These are phyloP conservation scores for Tetraselmis chui DNA, from an alignment of 139 green algal species.

Conservation along the genomic window DNA sequence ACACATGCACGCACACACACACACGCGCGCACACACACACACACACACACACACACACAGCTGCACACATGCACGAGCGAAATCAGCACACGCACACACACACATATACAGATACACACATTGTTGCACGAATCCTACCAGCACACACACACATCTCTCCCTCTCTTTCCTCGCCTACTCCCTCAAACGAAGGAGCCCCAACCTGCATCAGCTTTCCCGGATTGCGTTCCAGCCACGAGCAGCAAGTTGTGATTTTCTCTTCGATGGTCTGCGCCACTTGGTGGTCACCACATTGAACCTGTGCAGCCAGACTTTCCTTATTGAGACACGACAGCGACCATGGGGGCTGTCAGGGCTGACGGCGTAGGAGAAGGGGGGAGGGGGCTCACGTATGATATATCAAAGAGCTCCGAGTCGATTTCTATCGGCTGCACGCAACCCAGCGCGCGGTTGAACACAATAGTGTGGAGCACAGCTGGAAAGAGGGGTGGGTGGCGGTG, in stretches of 20 bases:
- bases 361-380: background rate
- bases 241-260: conserved; percentile 40
- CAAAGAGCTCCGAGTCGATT: conserved; percentile 83
- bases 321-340: no score
- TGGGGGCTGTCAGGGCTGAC: background rate
- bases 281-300: conserved; percentile 71
- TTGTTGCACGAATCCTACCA: no score
- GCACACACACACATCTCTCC: no score
- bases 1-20: no score
- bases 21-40: no score
- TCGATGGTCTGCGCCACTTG: conserved; percentile 59
- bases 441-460: conserved; percentile 86
- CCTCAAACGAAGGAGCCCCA: background rate
- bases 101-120: no score
- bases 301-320: conserved; percentile 3
- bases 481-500: background rate
- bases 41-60: no score
- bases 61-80: no score
- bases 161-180: background rate
- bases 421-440: conserved; percentile 72
- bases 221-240: background rate
- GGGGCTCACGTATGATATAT: conserved; percentile 80
- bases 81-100: no score
- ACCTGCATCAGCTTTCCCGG: background rate
- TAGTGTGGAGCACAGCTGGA: conserved; percentile 81